These are phyloP conservation scores for Narthecium ossifragum DNA, from an alignment of 106 monocot genomes.

Conservation along the genomic window DNA sequence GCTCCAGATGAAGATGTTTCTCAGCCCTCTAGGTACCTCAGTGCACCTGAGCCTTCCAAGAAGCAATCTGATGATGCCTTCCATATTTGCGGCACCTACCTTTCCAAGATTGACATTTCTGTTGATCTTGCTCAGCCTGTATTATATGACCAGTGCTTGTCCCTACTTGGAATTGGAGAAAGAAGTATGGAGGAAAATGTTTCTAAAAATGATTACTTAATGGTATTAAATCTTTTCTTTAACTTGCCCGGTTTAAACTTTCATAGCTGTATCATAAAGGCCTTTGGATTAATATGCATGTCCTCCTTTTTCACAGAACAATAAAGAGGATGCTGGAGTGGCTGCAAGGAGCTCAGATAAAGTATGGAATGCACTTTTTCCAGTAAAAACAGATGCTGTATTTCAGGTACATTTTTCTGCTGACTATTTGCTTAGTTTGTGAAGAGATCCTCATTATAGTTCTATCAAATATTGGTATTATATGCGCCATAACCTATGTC, in stretches of 20 bases:
- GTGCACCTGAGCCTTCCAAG: slow-evolving; percentile 9
- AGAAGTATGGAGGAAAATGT: neutral
- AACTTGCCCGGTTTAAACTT: neutral
- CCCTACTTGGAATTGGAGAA: slow-evolving; percentile 18
- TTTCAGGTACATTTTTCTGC: slow-evolving; percentile 40
- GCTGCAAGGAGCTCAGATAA: slow-evolving; percentile 10
- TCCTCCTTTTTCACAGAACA: slow-evolving; percentile 21
- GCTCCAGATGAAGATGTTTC: slow-evolving; percentile 6
- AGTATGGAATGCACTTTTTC: slow-evolving; percentile 24
- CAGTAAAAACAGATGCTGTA: slow-evolving; percentile 24
- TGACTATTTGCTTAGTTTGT: neutral
- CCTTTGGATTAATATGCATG: neutral
- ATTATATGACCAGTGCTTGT: slow-evolving; percentile 33
- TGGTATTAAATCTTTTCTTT: neutral
- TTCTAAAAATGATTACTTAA: neutral
- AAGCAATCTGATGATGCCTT: slow-evolving; percentile 11
- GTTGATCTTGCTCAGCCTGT: slow-evolving; percentile 36
- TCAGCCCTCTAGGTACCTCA: slow-evolving; percentile 11
- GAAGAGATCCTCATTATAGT: too few species aligned
- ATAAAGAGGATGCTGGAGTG: slow-evolving; percentile 4
- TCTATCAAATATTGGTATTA: too few species aligned
- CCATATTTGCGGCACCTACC: slow-evolving; percentile 14
- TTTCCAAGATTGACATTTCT: slow-evolving; percentile 47
- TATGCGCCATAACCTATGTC: too few species aligned
- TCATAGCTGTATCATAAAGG: neutral